Base-by-base conservation (phyloP, 2,329 filamentous ascomycete species). In the Myriosclerotinia scirpicola region DNA sequence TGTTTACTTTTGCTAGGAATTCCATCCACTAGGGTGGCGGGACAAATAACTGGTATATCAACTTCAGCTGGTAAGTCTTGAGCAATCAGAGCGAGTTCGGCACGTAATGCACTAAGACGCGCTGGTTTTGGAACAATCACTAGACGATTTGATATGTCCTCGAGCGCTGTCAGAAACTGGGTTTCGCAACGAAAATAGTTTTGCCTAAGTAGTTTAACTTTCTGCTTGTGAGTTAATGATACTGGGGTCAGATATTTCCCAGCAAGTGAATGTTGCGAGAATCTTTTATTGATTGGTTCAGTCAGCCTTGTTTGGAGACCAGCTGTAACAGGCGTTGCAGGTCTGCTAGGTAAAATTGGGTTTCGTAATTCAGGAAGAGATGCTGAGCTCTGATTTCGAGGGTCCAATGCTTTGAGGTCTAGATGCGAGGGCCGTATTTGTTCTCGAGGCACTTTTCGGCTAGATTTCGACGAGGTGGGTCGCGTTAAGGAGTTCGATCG, bases 111-210 rank as follows among this genome's bases (percentile, higher is more conserved):
- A 77, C 91, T 95, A 72, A 95, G 83, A 42, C 91, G 87, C 52
- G 91, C 91, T 44, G 88, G 87, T 75, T 95, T 95, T 1, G 91
- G 91, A 6, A 95, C 91, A 64, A 90, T 84, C 7, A 95, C 90
- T 54, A 95, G 80, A n/a, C 91, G 87, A 75, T 92, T 93, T 3
- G 91, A 95, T 64, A 95, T 94, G 71, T 90, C 89, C 76, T 94
- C 90, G 20, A 95, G 82, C 1, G 91, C 91, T 4, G 88, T 90
- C 68, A 95, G 76, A 74, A 95, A 93, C 71, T 92, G 89, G 0
- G 90, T 93, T 77, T 95, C 85, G 68, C 87, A 91, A 64, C 90
- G 84, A 75, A 94, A 95, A 77, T 95, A 95, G 76, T 95, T 91
- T 68, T 93, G 90, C 66, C 90, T 83, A 68, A 95, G 76, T 12